Percentiles rank a stretch among this genome's conserved stretches.
These are phyloP conservation scores for Globisporangium nagaii DNA, from an alignment of 352 stramenopile species.

Conservation along the genomic window DNA sequence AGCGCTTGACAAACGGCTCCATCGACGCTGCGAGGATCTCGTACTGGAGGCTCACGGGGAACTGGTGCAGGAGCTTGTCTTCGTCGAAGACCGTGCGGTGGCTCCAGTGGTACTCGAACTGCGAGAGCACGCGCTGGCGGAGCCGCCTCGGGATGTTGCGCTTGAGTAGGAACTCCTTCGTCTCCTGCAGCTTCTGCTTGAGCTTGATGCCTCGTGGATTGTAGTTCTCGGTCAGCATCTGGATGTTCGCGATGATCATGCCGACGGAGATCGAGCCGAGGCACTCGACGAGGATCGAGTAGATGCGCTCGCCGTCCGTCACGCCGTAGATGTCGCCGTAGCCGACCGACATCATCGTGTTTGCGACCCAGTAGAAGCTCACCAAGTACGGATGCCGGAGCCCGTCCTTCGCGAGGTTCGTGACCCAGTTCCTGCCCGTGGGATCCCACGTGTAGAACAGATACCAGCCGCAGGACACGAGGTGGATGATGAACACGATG, in stretches of 20 bases:
- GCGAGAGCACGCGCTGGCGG: slow-evolving; percentile 62
- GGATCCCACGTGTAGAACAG: slow-evolving; percentile 84
- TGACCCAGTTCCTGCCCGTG: slow-evolving; percentile 65
- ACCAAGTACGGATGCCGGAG: slow-evolving; percentile 78
- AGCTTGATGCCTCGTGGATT: slow-evolving; percentile 74
- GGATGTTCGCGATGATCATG: slow-evolving; percentile 91
- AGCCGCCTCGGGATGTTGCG: slow-evolving; percentile 55
- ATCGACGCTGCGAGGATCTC: slow-evolving; percentile 76
- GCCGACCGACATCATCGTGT: slow-evolving; percentile 92
- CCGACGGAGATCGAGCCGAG: slow-evolving; percentile 85
- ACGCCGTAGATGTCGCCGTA: slow-evolving; percentile 89
- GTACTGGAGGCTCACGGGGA: slow-evolving; percentile 69
- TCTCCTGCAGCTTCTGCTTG: slow-evolving; percentile 69
- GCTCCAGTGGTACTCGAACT: slow-evolving; percentile 82
- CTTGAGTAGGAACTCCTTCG: slow-evolving; percentile 77
- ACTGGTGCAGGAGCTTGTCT: slow-evolving; percentile 51
- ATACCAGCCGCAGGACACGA: slow-evolving; percentile 72
- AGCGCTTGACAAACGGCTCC: slow-evolving; percentile 71
- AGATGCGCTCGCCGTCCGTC: slow-evolving; percentile 72
- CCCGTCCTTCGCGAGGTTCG: slow-evolving; percentile 29
- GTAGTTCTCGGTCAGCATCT: slow-evolving; percentile 90
- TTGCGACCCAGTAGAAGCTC: slow-evolving; percentile 91
- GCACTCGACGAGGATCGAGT: slow-evolving; percentile 82
- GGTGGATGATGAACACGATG: slow-evolving; percentile 78
- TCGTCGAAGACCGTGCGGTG: slow-evolving; percentile 72